Conservation (phyloP, 768 basidiomycete species). For the Tylopilus balloui region DNA sequence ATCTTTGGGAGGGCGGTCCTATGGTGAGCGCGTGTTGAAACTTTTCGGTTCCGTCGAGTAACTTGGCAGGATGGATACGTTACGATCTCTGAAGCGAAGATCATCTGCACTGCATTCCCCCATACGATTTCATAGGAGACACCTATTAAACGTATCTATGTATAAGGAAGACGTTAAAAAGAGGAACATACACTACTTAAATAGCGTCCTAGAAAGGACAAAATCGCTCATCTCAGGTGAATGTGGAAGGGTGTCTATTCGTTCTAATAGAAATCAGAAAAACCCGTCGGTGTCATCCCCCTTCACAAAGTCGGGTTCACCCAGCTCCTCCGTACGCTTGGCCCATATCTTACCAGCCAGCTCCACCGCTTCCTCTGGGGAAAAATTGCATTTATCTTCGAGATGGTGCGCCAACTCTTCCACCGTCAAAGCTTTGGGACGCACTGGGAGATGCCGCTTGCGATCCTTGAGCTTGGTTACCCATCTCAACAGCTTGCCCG, state of each 20-base stretch:
- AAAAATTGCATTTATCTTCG: constrained; percentile 13
- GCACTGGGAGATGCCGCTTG: background rate
- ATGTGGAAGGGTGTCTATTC: background rate
- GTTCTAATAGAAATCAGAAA: background rate
- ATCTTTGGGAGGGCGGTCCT: no score
- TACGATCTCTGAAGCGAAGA: background rate
- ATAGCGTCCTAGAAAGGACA: background rate
- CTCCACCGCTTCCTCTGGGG: constrained; percentile 9
- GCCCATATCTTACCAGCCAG: constrained; percentile 21
- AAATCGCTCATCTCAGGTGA: no score
- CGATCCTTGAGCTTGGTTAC: constrained; percentile 7
- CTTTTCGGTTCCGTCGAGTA: background rate
- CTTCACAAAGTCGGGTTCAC: constrained; percentile 7
- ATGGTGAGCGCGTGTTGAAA: background rate
- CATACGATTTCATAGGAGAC: no score
- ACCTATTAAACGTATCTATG: background rate
- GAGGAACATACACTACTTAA: no score
- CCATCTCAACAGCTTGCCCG: constrained; percentile 20
- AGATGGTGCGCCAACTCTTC: constrained; percentile 16
- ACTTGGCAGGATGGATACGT: background rate
- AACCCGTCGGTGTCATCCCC: background rate
- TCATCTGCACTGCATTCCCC: background rate
- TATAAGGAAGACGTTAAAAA: background rate
- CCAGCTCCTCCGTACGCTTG: constrained; percentile 7
- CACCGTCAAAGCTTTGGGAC: constrained; percentile 6